phyloP scores from a whole-genome alignment of 2,329 filamentous ascomycete species.

The Colletotrichum orchidophilum region DNA sequence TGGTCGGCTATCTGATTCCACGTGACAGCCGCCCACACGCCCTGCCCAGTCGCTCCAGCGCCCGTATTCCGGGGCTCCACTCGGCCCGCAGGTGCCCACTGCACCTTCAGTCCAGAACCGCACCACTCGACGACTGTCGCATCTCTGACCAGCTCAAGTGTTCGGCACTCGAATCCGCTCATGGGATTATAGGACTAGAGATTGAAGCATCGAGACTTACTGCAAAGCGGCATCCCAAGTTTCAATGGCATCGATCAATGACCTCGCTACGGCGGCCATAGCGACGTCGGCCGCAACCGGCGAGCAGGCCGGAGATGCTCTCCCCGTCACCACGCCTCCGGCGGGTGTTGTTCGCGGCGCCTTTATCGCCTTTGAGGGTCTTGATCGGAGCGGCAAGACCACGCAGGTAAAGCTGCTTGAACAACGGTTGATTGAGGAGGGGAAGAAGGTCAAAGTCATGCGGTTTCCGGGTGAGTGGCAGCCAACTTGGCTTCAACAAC shows the following conservation, averaged over 20 bases:
- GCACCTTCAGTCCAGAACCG: neutral
- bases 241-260: slow-evolving; percentile 58
- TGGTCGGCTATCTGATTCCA: neutral
- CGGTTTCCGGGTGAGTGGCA: slow-evolving; percentile 63
- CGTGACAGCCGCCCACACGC: slow-evolving; percentile 14
- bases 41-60: neutral
- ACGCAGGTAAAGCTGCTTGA: slow-evolving; percentile 82
- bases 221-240: neutral
- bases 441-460: slow-evolving; percentile 61
- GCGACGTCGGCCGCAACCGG: slow-evolving; percentile 46
- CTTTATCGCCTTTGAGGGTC: slow-evolving; percentile 85
- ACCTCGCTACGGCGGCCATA: slow-evolving; percentile 58
- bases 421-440: slow-evolving; percentile 59
- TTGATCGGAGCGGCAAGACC: slow-evolving; percentile 92
- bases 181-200: neutral
- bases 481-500: neutral
- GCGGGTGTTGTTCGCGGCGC: slow-evolving; percentile 64
- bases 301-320: neutral
- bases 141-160: neutral
- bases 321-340: neutral
- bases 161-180: neutral
- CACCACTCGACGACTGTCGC: neutral
- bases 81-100: slow-evolving; percentile 6
- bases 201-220: no score
- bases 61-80: slow-evolving; percentile 11